Base-by-base conservation (phyloP, 2,329 filamentous ascomycete species). In the Curvularia sp. region DNA sequence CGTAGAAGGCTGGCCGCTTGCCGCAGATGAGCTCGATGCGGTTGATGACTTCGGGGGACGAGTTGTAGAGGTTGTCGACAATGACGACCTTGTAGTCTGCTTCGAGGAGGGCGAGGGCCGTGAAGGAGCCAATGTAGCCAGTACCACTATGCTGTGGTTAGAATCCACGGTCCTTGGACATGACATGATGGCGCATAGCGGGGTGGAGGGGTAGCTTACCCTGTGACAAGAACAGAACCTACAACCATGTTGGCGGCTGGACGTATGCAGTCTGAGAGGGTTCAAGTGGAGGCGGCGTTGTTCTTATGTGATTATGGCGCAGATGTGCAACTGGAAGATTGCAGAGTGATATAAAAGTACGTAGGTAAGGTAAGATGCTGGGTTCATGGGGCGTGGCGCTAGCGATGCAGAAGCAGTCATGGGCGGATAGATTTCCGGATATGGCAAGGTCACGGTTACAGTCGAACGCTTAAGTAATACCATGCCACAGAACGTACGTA, bases 41-140 rank as follows among this genome's bases (percentile, higher is more conserved):
- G 79, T 97, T 94, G 71, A 99, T 81, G 65, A 91, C 92, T 73
- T 97, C 93, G 73, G 89, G 84, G 61, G 91, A 97, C 48, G 95
- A 97, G 82, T 99, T 99, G 89, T 96, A 97, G 67, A 98, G 87
- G 80, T 88, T 98, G 83, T 99, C 95, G 68, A 95, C 89, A 65
- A 99, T 92, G 77, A 99, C 90, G 64, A 99, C 95, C 78, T 98
- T 89, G 86, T 98, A 98, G 78, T 89, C 93, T 74, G 95, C 91
- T 76, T 97, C 86, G 68, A 99, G 91, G 25, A 99, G 91, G 53
- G 93, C 89, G 50, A 99, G 88, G 55, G 91, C 84, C 61, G 95
- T 99, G 84, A 98, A 98, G 49, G 94, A 98, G 78, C 95, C 95
- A 80, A 99, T 99, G 85, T 99, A 99, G 82, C 95, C 95, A 66